Percentiles rank a stretch among this genome's conserved stretches.
Evolutionary conservation across 768 basidiomycete species (phyloP).

Genomic region (Auricularia heimuer): DNA sequence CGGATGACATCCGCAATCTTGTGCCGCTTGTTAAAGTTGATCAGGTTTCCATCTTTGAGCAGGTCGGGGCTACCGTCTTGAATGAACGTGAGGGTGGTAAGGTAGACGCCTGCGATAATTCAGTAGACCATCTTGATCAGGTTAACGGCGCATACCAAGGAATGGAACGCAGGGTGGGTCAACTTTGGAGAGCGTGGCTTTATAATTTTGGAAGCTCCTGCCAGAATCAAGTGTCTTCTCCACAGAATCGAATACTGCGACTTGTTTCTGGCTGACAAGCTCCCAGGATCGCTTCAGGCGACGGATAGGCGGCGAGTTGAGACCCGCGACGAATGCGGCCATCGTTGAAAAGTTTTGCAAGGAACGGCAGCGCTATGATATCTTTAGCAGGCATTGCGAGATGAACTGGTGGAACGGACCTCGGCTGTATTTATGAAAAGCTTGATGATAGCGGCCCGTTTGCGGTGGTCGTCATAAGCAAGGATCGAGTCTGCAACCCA

Average conservation of each 20-base stretch:
- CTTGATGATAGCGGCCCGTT: slow-evolving; percentile 73
- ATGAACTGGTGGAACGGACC: slow-evolving; percentile 36
- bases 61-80: slow-evolving; percentile 92
- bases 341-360: slow-evolving; percentile 96
- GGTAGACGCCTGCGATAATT: slow-evolving; percentile 68
- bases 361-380: slow-evolving; percentile 65
- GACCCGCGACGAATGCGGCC: slow-evolving; percentile 89
- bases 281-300: slow-evolving; percentile 93
- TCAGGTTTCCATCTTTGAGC: slow-evolving; percentile 47
- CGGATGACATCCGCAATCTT: slow-evolving; percentile 94
- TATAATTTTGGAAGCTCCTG: slow-evolving; percentile 91
- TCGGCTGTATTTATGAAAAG: slow-evolving; percentile 89
- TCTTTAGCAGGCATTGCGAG: not conserved
- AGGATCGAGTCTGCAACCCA: slow-evolving; percentile 90
- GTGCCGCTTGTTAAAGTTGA: slow-evolving; percentile 94
- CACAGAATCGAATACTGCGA: slow-evolving; percentile 65
- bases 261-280: slow-evolving; percentile 63
- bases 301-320: slow-evolving; percentile 88
- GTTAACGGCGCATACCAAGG: slow-evolving; percentile 50
- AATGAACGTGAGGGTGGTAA: slow-evolving; percentile 94
- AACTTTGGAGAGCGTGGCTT: slow-evolving; percentile 68
- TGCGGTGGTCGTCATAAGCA: slow-evolving; percentile 68
- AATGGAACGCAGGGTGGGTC: slow-evolving; percentile 95
- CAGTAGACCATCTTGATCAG: not conserved
- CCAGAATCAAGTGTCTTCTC: slow-evolving; percentile 88